Percentiles rank a stretch among this genome's conserved stretches.
Evolutionary conservation across 306 rosid genomes (phyloP).

Genomic region (Quercus aquifolioides): DNA sequence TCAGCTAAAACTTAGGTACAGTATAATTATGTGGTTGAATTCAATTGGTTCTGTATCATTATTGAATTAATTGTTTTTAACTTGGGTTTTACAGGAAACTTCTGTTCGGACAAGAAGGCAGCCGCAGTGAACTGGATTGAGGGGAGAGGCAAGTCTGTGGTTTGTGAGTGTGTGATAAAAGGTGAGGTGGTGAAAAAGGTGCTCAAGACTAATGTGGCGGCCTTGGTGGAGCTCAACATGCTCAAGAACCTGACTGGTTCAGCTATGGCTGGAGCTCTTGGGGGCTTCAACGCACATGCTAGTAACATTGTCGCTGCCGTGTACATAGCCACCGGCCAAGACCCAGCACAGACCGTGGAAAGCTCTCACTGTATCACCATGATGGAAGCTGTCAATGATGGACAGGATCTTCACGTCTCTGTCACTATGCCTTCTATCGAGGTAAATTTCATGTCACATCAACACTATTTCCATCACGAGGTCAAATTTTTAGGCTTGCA

Average conservation of each 20-base stretch:
- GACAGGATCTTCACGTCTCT: slow-evolving; percentile 79
- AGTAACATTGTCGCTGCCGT: slow-evolving; percentile 81
- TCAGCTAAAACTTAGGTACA: too few species aligned
- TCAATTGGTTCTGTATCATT: too few species aligned
- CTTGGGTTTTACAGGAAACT: slow-evolving; percentile 43
- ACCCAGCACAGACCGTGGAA: slow-evolving; percentile 94
- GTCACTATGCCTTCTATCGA: slow-evolving; percentile 94
- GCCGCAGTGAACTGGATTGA: slow-evolving; percentile 94
- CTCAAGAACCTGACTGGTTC: slow-evolving; percentile 89
- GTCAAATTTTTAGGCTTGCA: not conserved
- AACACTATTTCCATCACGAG: not conserved
- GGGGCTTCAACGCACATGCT: slow-evolving; percentile 96
- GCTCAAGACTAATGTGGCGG: slow-evolving; percentile 68
- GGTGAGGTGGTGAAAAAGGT: slow-evolving; percentile 80
- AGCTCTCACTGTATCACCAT: slow-evolving; percentile 90
- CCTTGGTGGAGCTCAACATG: slow-evolving; percentile 88
- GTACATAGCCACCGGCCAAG: slow-evolving; percentile 91
- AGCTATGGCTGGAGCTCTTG: slow-evolving; percentile 90
- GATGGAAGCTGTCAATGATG: slow-evolving; percentile 83
- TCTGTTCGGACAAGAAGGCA: slow-evolving; percentile 89
- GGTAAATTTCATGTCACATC: slow-evolving; percentile 28
- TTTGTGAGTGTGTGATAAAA: slow-evolving; percentile 75
- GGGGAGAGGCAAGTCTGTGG: slow-evolving; percentile 88
- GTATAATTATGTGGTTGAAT: too few species aligned
- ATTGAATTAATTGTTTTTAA: not conserved